Percentiles rank a stretch among this genome's conserved stretches.
Conservation (phyloP, 805 yeast genomes). For the Kluyveromyces wickerhamii region DNA sequence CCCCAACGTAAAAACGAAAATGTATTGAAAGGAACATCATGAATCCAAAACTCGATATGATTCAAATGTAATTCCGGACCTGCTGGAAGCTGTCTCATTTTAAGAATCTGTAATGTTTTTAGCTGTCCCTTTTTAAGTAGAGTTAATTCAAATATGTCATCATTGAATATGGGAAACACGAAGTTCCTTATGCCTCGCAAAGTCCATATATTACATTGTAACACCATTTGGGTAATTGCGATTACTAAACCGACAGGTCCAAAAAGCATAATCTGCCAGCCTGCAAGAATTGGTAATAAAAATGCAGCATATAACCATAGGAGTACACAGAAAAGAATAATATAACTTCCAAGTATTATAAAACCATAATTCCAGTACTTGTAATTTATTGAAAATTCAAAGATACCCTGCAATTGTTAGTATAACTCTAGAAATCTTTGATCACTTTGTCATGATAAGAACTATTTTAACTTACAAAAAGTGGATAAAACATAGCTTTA, state of each 20-base stretch:
- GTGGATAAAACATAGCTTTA: constrained; percentile 6
- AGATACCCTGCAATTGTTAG: constrained; percentile 18
- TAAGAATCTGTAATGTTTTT: constrained; percentile 2
- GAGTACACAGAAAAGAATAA: constrained; percentile 16
- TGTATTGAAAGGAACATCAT: constrained; percentile 11
- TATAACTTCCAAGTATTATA: constrained; percentile 19
- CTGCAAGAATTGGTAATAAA: constrained; percentile 21
- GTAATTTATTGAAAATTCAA: constrained; percentile 16
- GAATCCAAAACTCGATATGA: constrained; percentile 14
- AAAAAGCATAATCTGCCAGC: constrained; percentile 19
- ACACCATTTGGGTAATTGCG: constrained; percentile 25
- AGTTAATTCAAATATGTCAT: constrained; percentile 19
- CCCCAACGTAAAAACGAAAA: constrained; percentile 8
- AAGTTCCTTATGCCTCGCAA: constrained; percentile 18
- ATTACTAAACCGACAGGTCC: constrained; percentile 29
- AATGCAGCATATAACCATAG: constrained; percentile 19
- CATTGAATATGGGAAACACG: constrained; percentile 18
- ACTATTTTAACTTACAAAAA: constrained; percentile 8
- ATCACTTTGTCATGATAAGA: background rate
- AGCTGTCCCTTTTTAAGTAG: constrained; percentile 14
- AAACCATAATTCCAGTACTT: constrained; percentile 25
- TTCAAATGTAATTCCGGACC: constrained; percentile 5
- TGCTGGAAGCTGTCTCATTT: constrained; percentile 5
- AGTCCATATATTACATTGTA: constrained; percentile 24
- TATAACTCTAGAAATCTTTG: background rate